Evolutionary conservation across 2,329 filamentous ascomycete species (phyloP).

Genomic region (Fusarium tupiense): DNA sequence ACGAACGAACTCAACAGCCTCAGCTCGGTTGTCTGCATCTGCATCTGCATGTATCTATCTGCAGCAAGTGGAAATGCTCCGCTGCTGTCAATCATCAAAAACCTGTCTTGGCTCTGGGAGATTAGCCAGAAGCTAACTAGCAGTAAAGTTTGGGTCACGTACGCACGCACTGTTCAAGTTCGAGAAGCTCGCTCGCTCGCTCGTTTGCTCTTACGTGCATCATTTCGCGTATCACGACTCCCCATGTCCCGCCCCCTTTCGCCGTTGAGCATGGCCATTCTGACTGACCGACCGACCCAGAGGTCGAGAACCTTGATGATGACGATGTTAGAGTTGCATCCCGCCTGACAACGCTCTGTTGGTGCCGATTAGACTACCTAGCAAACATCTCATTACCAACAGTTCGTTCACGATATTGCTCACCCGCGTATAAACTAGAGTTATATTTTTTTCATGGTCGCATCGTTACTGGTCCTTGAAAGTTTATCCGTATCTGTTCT

Average conservation of each 20-base stretch:
- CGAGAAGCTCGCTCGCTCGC: slow-evolving; percentile 21
- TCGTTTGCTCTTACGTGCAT: slow-evolving; percentile 20
- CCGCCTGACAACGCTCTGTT: slow-evolving; percentile 7
- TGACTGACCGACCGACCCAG: neutral
- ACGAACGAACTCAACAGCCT: neutral
- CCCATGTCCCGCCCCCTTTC: slow-evolving; percentile 24
- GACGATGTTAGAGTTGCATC: slow-evolving; percentile 27
- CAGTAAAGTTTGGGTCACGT: neutral
- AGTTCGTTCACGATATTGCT: neutral
- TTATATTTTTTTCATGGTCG: neutral
- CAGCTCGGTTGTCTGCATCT: neutral
- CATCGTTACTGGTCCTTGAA: slow-evolving; percentile 15
- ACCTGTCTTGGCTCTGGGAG: slow-evolving; percentile 2
- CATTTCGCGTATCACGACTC: slow-evolving; percentile 34
- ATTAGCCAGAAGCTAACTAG: neutral
- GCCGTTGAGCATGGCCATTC: neutral
- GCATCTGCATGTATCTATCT: neutral
- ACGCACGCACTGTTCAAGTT: slow-evolving; percentile 9
- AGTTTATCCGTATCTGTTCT: slow-evolving; percentile 18
- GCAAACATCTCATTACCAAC: slow-evolving; percentile 11
- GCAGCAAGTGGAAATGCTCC: neutral
- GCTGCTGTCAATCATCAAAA: slow-evolving; percentile 9
- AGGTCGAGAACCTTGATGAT: slow-evolving; percentile 19
- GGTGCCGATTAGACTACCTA: slow-evolving; percentile 2
- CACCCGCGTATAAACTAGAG: neutral